These are phyloP conservation scores for Lactuca saligna DNA, from an alignment of 129 eudicot genomes.

Conservation along the genomic window DNA sequence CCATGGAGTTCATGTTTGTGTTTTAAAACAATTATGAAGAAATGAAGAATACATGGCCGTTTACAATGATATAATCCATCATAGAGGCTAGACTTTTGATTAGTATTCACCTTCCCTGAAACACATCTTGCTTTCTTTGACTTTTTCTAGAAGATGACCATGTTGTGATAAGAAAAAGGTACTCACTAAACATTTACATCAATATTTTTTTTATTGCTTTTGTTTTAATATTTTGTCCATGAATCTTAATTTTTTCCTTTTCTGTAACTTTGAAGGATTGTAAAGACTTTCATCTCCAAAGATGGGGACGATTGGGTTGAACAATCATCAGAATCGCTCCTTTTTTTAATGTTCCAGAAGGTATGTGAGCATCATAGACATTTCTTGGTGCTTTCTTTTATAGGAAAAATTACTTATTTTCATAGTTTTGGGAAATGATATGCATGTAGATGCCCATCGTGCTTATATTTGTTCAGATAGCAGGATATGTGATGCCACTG, in stretches of 20 bases:
- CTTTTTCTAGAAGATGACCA: too few relatives aligned
- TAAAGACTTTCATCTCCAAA: constrained; percentile 15
- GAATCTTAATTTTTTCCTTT: not conserved
- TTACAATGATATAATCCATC: too few relatives aligned
- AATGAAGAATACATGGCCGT: too few relatives aligned
- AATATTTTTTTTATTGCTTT: too few relatives aligned
- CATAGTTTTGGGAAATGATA: not conserved
- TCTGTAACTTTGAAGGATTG: not conserved
- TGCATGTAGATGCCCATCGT: constrained; percentile 64
- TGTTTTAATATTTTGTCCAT: not conserved
- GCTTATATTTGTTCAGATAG: constrained; percentile 69
- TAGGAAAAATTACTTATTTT: not conserved
- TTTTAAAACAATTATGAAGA: too few relatives aligned
- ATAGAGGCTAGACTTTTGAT: too few relatives aligned
- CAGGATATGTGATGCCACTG: constrained; percentile 64
- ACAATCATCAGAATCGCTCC: constrained; percentile 60
- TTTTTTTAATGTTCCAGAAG: constrained; percentile 64
- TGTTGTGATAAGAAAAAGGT: too few relatives aligned
- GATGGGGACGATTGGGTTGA: constrained; percentile 74
- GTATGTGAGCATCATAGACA: constrained; percentile 18
- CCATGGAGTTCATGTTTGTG: too few relatives aligned
- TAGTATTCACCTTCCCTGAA: too few relatives aligned
- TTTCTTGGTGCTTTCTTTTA: not conserved
- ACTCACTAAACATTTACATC: too few relatives aligned
- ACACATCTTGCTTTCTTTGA: too few relatives aligned